These are phyloP conservation scores for Cucurbita maxima DNA, from an alignment of 306 rosid genomes.

Conservation along the genomic window DNA sequence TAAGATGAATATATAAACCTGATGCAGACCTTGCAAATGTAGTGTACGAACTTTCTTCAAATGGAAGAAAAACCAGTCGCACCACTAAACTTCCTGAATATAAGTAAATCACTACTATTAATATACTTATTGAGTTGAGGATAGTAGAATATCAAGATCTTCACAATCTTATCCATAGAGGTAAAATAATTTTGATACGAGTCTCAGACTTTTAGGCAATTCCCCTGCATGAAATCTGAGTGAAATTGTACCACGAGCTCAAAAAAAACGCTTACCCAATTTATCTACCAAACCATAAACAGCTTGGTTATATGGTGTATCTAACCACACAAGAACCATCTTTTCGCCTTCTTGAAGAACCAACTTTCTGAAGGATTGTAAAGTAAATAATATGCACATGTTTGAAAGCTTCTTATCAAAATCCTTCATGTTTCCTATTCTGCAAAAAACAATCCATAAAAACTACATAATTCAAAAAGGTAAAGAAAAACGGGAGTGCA, in stretches of 20 bases:
- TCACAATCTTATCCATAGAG: neutral
- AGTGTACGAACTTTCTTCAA: constrained; percentile 83
- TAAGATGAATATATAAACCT: constrained; percentile 54
- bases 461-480: constrained; percentile 3
- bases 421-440: constrained; percentile 35
- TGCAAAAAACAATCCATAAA: constrained; percentile 21
- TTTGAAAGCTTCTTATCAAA: constrained; percentile 66
- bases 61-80: constrained; percentile 85
- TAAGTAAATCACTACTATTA: constrained; percentile 6
- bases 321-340: constrained; percentile 86
- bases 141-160: neutral
- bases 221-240: neutral
- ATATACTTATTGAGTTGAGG: neutral
- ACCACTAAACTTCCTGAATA: constrained; percentile 91
- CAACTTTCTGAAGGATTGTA: constrained; percentile 73
- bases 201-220: neutral
- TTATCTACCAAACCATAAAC: constrained; percentile 85
- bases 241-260: constrained; percentile 8
- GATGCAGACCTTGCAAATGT: constrained; percentile 97
- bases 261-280: constrained; percentile 40
- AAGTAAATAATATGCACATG: constrained; percentile 72
- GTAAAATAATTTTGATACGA: neutral
- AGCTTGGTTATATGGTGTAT: constrained; percentile 90
- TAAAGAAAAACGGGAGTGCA: neutral
- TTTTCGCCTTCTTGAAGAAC: constrained; percentile 98